These are phyloP conservation scores for Pseudonitzschia multiseries DNA, from an alignment of 108 stramenopile genomes.

Conservation along the genomic window DNA sequence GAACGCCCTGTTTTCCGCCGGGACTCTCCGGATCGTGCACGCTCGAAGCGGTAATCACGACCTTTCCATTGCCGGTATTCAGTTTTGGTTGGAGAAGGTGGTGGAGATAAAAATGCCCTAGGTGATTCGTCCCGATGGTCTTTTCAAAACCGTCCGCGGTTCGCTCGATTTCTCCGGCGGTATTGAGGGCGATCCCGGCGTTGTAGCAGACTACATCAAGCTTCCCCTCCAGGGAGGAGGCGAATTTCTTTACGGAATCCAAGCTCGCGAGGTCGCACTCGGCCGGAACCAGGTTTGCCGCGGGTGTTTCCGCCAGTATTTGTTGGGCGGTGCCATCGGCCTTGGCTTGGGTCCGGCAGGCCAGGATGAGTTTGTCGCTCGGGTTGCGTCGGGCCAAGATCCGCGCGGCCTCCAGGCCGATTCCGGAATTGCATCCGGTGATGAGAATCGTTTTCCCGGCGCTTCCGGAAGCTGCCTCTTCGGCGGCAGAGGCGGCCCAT, in stretches of 20 bases:
- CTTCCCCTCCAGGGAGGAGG: constrained; percentile 15
- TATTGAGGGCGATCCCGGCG: constrained; percentile 79
- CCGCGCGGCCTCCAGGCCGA: constrained; percentile 79
- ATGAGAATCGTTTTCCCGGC: constrained; percentile 40
- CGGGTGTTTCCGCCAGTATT: constrained; percentile 16
- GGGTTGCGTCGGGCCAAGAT: constrained; percentile 39
- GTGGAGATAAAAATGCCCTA: constrained; percentile 96
- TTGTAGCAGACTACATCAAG: constrained; percentile 82
- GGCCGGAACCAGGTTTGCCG: constrained; percentile 61
- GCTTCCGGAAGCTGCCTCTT: not conserved
- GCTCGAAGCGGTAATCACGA: constrained; percentile 80
- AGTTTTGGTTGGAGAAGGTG: constrained; percentile 64
- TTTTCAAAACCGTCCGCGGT: constrained; percentile 79
- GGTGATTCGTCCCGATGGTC: constrained; percentile 92
- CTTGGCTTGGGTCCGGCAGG: constrained; percentile 72
- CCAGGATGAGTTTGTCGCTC: constrained; percentile 65
- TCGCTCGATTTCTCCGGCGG: constrained; percentile 61
- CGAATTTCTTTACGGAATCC: constrained; percentile 58
- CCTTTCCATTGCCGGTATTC: constrained; percentile 40
- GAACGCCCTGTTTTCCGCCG: constrained; percentile 74
- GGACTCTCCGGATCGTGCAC: constrained; percentile 88
- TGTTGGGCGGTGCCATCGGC: constrained; percentile 52
- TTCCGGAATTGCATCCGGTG: constrained; percentile 70
- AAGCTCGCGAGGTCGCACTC: constrained; percentile 81
- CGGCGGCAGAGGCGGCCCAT: constrained; percentile 9